A percentile compares a stretch with the other conserved stretches of the same genome.
Conservation (phyloP, 2,329 filamentous ascomycete genomes). For the Monilinia polystroma region DNA sequence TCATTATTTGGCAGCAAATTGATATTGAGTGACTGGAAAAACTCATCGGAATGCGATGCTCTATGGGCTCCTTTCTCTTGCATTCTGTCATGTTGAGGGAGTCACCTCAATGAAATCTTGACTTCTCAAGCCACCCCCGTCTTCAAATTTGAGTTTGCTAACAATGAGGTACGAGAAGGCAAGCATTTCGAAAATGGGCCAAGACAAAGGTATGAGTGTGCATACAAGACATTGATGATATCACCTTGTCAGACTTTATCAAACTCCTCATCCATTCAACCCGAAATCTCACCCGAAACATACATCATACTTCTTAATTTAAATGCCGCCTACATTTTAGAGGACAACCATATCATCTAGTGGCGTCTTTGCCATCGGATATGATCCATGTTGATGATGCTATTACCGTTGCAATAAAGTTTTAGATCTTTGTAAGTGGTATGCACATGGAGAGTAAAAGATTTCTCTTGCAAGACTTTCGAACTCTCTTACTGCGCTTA, state of each 20-base stretch:
- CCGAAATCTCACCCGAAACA: not conserved
- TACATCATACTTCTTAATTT: constrained; percentile 28
- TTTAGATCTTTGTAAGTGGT: constrained; percentile 49
- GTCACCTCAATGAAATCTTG: constrained; percentile 49
- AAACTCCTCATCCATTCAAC: not conserved
- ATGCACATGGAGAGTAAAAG: constrained; percentile 46
- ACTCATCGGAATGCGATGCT: constrained; percentile 46
- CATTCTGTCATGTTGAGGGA: constrained; percentile 48
- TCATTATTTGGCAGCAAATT: constrained; percentile 50
- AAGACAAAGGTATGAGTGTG: constrained; percentile 9
- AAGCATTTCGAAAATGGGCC: constrained; percentile 46
- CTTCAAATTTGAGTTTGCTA: constrained; percentile 57
- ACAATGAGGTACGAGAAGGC: constrained; percentile 56
- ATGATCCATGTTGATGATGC: constrained; percentile 31
- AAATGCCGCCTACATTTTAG: constrained; percentile 1
- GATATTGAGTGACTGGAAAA: constrained; percentile 37
- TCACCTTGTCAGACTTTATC: not conserved
- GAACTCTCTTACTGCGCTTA: constrained; percentile 52
- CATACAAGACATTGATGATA: constrained; percentile 6
- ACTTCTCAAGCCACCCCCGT: constrained; percentile 50
- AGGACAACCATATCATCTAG: constrained; percentile 28
- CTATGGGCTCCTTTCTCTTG: constrained; percentile 49
- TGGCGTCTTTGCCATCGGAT: constrained; percentile 20
- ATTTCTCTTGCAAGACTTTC: constrained; percentile 50
- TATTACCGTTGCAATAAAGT: constrained; percentile 46